Evolutionary conservation across 352 stramenopile species (phyloP).

Genomic region (Phytophthora crassamura): DNA sequence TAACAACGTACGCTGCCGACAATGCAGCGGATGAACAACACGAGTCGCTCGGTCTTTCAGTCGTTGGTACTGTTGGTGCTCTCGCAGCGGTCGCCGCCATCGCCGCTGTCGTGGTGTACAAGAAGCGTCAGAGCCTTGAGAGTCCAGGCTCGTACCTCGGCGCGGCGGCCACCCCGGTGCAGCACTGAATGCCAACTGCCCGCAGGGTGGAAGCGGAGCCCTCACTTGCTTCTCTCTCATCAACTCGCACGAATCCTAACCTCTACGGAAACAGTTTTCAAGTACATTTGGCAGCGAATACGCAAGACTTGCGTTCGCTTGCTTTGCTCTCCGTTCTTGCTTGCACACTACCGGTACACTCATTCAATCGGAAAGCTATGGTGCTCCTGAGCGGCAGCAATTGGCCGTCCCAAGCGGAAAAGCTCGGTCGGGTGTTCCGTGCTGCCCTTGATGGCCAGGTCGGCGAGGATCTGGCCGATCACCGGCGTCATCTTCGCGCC

Average conservation of each 20-base stretch:
- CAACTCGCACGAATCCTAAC: neutral
- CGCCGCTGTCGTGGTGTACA: slow-evolving; percentile 22
- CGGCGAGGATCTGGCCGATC: slow-evolving; percentile 79
- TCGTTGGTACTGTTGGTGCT: slow-evolving; percentile 7
- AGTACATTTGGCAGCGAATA: too few relatives aligned
- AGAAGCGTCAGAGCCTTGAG: slow-evolving; percentile 13
- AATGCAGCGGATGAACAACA: neutral
- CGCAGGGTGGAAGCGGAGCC: neutral
- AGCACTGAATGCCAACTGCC: neutral
- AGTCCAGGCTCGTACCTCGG: slow-evolving; percentile 20
- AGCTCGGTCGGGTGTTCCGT: slow-evolving; percentile 53
- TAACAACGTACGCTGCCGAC: slow-evolving; percentile 10
- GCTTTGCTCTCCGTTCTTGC: neutral
- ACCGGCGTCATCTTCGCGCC: slow-evolving; percentile 88
- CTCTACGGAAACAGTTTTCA: too few relatives aligned
- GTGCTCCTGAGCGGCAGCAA: neutral
- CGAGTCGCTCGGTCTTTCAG: neutral
- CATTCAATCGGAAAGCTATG: slow-evolving; percentile 12
- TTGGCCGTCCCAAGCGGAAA: slow-evolving; percentile 36
- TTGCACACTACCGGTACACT: neutral
- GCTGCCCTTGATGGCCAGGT: slow-evolving; percentile 64
- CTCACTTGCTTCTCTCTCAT: neutral
- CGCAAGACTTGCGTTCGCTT: slow-evolving; percentile 13
- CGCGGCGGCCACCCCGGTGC: slow-evolving; percentile 10
- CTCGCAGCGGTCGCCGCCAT: slow-evolving; percentile 18